phyloP scores from a whole-genome alignment of 1,139 yeast genomes.

The Candida frijolesensis region DNA sequence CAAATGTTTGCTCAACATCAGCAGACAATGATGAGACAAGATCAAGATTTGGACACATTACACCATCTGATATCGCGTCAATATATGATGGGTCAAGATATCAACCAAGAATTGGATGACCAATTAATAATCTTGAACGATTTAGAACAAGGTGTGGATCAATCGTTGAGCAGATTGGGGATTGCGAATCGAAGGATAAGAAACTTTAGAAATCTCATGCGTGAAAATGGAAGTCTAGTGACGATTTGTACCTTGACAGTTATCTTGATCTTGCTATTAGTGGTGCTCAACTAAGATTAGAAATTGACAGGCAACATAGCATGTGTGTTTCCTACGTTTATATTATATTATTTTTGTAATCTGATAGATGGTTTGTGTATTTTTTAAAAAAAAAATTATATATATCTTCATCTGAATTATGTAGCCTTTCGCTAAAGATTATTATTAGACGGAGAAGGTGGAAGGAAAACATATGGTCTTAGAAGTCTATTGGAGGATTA shows the following conservation, averaged over 20 bases:
- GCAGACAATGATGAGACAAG: conserved; percentile 65
- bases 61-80: conserved; percentile 67
- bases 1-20: conserved; percentile 70
- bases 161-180: conserved; percentile 51
- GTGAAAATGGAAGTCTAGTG: conserved; percentile 72
- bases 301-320: not conserved
- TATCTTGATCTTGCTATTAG: conserved; percentile 57
- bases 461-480: not conserved
- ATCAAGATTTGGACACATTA: conserved; percentile 57
- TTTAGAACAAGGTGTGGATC: conserved; percentile 66
- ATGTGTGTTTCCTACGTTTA: not conserved
- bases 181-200: conserved; percentile 58
- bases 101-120: conserved; percentile 66
- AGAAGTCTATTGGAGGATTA: conserved; percentile 15
- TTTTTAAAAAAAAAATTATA: not conserved
- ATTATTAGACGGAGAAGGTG: too few species aligned
- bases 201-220: conserved; percentile 56
- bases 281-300: conserved; percentile 51
- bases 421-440: too few species aligned
- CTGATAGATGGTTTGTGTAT: not conserved
- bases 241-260: conserved; percentile 67
- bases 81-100: conserved; percentile 62
- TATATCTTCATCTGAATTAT: not conserved
- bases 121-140: conserved; percentile 73
- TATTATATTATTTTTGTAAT: not conserved